Evolutionary conservation across 1,284 basidiomycete genomes (phyloP).

Genomic region (Rhodotorula sp.): DNA sequence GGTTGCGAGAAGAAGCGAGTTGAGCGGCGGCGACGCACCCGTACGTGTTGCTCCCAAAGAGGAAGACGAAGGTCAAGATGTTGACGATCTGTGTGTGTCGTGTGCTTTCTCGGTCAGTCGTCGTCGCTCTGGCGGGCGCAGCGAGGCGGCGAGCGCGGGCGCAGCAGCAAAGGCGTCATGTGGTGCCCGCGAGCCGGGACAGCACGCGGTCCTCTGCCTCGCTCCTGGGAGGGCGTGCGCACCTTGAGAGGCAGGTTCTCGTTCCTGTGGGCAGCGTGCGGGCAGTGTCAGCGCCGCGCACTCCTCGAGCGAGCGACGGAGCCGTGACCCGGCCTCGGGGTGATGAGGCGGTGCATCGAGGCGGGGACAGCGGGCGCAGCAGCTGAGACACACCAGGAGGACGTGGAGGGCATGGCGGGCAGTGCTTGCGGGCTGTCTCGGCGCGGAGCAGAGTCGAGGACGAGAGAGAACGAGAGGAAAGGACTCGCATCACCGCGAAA

Average conservation of each 20-base stretch:
- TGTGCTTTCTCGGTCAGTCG: too few relatives aligned
- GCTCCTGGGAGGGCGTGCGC: background rate
- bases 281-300: background rate
- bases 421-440: background rate
- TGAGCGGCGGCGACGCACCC: slow-evolving; percentile 14
- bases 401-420: background rate
- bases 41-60: slow-evolving; percentile 43
- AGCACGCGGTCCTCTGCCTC: too few relatives aligned
- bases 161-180: background rate
- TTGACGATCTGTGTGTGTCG: slow-evolving; percentile 16
- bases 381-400: background rate
- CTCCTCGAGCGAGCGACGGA: too few relatives aligned
- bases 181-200: background rate
- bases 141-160: background rate
- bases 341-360: background rate
- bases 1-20: background rate
- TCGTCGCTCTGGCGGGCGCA: too few relatives aligned
- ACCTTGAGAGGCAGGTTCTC: slow-evolving; percentile 41
- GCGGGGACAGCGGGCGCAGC: too few relatives aligned
- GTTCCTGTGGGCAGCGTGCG: slow-evolving; percentile 16
- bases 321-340: background rate
- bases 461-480: background rate
- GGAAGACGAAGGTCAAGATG: slow-evolving; percentile 37
- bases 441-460: background rate
- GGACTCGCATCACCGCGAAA: background rate